A percentile compares a stretch with the other conserved stretches of the same genome.
phyloP scores from a whole-genome alignment of 176 grass and related monocot species.

The Hordeum marinum region DNA sequence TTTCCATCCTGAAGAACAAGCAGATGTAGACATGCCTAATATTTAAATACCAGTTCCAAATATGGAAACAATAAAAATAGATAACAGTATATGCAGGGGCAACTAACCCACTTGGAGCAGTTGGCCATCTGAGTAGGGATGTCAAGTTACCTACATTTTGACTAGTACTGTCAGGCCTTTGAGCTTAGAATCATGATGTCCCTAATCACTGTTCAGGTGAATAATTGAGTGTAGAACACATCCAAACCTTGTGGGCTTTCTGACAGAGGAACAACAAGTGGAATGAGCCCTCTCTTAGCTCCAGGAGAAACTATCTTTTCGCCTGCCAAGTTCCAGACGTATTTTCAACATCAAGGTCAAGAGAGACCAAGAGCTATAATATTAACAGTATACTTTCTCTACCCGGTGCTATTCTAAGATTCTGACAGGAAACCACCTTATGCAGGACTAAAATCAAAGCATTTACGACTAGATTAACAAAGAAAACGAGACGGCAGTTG shows the following conservation, averaged over 20 bases:
- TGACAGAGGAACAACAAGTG: constrained; percentile 74
- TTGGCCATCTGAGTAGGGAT: constrained; percentile 96
- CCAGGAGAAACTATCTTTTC: constrained; percentile 84
- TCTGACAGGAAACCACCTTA: neutral
- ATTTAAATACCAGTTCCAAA: constrained; percentile 15
- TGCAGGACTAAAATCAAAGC: neutral
- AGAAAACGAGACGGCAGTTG: neutral
- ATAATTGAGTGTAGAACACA: neutral
- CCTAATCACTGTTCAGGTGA: neutral
- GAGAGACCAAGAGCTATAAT: neutral
- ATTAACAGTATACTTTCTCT: neutral
- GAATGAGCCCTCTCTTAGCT: constrained; percentile 75
- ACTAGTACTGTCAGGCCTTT: constrained; percentile 18
- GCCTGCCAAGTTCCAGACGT: constrained; percentile 36
- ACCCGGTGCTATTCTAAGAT: neutral
- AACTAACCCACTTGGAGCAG: constrained; percentile 85
- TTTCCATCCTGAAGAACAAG: constrained; percentile 81
- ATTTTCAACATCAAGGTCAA: neutral
- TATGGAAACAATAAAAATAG: neutral
- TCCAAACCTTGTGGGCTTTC: constrained; percentile 72
- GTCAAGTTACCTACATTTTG: constrained; percentile 74
- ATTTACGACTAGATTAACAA: neutral
- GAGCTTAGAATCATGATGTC: neutral
- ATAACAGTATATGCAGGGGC: neutral
- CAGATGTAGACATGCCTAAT: neutral